These are phyloP conservation scores for Solanum chiquidenum DNA, from an alignment of 257 asterid genomes.

Conservation along the genomic window DNA sequence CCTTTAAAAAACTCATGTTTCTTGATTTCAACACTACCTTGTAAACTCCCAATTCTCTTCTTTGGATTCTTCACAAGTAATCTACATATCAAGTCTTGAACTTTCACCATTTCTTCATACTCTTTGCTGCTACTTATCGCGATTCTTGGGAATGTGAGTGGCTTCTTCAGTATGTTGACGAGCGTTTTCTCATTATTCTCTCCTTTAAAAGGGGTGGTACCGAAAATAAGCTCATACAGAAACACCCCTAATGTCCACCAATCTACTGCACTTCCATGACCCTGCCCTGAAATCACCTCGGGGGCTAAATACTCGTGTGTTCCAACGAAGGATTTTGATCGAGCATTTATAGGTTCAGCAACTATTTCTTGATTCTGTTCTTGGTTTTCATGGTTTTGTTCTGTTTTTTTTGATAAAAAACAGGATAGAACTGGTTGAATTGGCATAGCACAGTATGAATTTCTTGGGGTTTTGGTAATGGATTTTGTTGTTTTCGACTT, in stretches of 20 bases:
- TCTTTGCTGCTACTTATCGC: constrained; percentile 17
- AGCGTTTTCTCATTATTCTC: constrained; percentile 70
- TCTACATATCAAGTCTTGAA: constrained; percentile 47
- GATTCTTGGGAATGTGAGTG: constrained; percentile 37
- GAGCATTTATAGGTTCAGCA: constrained; percentile 61
- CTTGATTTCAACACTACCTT: constrained; percentile 68
- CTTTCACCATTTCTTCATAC: constrained; percentile 26
- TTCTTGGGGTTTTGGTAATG: neutral
- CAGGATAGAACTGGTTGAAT: constrained; percentile 36
- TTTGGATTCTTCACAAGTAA: constrained; percentile 55
- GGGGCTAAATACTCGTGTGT: constrained; percentile 86
- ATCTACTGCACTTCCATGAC: constrained; percentile 81
- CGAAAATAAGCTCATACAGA: constrained; percentile 47
- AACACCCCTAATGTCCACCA: constrained; percentile 87
- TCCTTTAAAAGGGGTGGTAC: constrained; percentile 59
- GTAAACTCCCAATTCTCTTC: constrained; percentile 46
- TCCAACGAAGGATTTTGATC: constrained; percentile 74
- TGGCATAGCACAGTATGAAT: constrained; percentile 24
- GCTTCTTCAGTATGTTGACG: constrained; percentile 53
- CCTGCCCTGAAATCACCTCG: constrained; percentile 75
- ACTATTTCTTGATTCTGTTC: constrained; percentile 25
- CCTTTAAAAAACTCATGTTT: constrained; percentile 57
- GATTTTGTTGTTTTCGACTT: constrained; percentile 15
- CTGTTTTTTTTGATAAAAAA: constrained; percentile 6
- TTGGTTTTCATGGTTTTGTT: neutral